Evolutionary conservation across 2,329 filamentous ascomycete species (phyloP), one percentile per base, ranked within the genome.

Genomic region (Aspergillus intermedius): DNA sequence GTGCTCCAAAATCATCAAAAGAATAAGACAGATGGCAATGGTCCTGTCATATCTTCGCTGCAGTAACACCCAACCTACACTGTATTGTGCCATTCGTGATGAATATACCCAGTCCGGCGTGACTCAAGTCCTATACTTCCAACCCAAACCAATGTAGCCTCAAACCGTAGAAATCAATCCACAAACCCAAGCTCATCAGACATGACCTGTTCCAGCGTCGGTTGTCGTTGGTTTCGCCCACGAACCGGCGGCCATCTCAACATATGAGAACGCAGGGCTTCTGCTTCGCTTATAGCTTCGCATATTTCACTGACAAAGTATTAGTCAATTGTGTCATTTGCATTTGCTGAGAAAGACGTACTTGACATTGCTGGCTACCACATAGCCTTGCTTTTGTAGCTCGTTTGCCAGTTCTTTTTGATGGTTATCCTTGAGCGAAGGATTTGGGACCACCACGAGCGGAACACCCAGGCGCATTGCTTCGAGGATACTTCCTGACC

Each of bases 401-500:
- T 88, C 84, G 44, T 83, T 76, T 0, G 91, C 91, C 47, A 98
- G 79, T 66, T 97, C 89, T 17, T 82, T 79, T 69, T 98, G 93
- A 64, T 98, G 93, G 60, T 98, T 91, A 62, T 94, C 84, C 59
- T 95, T 78, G 0, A 98, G 78, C 5, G 76, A 75, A 1, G 82
- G 78, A 66, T 98, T 98, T 2, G 91, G 87, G 2, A 98, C 90
- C 1, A 95, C 88, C 44, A 98, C 79, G n/a, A 97, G 74, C 2
- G 88, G 84, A 0, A 90, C 74, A 12, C 82, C 80, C 46, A 87
- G 74, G 40, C 87, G 82, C 53, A 94, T 80, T 0, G 84, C 88
- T 64, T 91, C 89, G 0, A 97, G 77, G 23, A 97, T 90, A 3
- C 88, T 90, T 7, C 93, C 93, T 10, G 91, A 91, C 13, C 91